Evolutionary conservation across 306 rosid species (phyloP), one percentile per base, ranked within the genome.

Genomic region (Sicyos edulis): DNA sequence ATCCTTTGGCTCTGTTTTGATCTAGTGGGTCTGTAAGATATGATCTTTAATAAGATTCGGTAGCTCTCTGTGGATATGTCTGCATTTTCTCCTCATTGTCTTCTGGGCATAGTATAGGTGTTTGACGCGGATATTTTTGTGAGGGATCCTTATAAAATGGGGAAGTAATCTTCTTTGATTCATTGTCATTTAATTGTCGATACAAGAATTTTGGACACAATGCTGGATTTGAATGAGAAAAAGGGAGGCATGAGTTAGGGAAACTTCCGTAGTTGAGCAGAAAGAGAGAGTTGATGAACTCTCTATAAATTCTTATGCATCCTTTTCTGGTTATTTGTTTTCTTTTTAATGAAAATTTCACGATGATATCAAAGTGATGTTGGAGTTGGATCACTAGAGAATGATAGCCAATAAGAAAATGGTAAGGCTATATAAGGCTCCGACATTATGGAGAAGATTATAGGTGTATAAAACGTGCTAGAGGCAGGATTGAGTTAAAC

Each of bases 311-410:
- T 19, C 7, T 4, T 32, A 32, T 32, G 37, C 5, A 10, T 17
- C 22, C 10, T 53, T 53, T 53, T 53, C 22, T 53, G 47, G 47
- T 32, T 16, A 8, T 61, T 32, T 32, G 7, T 61, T 32, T 61
- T 53, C 4, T n/a, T 61, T 19, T 34, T 32, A 32, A 32, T 63
- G 51, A 63, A 37, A 63, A n/a, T 37, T 63, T 7, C 60, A 55
- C 24, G 0, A 7, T 19, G 60, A 19, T 55, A 8, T 55, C 14
- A 6, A 55, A 55, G 60, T 20, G 60, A 14, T 37, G 13, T 37
- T 37, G 70, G 50, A 63, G 50, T 51, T 34, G 70, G 49, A 63
- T 63, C 70, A 10, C 26, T 63, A 10, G 70, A 34, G 47, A 9
- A 34, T 15, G 47, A 47, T 60, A 60, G 66, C 45, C 15, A 29